phyloP scores from a whole-genome alignment of 352 stramenopile species.

The Globisporangium irregulare region DNA sequence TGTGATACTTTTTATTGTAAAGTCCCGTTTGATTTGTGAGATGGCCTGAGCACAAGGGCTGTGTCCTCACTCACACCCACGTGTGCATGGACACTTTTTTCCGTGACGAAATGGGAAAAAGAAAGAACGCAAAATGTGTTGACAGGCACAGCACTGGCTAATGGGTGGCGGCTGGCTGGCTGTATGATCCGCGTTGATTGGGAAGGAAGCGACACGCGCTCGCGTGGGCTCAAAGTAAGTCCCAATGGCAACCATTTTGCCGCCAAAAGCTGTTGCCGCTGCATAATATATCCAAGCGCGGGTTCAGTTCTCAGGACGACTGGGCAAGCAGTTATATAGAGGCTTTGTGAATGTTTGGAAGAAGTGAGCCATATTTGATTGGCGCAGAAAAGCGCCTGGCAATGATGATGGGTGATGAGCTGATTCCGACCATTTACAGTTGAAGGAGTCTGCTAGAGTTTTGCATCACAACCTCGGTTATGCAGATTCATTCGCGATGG shows the following conservation, averaged over 20 bases:
- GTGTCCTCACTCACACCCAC: too few relatives aligned
- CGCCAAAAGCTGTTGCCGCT: too few relatives aligned
- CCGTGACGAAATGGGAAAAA: neutral
- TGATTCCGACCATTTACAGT: neutral
- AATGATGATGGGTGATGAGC: neutral
- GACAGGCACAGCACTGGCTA: neutral
- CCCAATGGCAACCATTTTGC: too few relatives aligned
- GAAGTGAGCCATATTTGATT: neutral
- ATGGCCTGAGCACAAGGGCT: neutral
- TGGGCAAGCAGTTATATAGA: neutral
- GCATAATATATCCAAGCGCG: too few relatives aligned
- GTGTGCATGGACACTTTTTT: neutral
- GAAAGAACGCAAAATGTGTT: neutral
- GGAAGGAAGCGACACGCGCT: neutral
- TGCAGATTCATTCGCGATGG: too few relatives aligned
- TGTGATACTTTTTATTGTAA: neutral
- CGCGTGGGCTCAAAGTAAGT: too few relatives aligned
- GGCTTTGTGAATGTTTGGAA: neutral
- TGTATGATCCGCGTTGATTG: neutral
- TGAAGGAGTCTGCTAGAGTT: too few relatives aligned
- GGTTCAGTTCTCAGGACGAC: too few relatives aligned
- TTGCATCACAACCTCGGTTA: too few relatives aligned
- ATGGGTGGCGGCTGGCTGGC: too few relatives aligned
- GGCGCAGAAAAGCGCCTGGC: neutral
- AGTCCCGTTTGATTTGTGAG: neutral